Base-by-base conservation (phyloP, 2,329 filamentous ascomycete species). In the Penicillium hordei region DNA sequence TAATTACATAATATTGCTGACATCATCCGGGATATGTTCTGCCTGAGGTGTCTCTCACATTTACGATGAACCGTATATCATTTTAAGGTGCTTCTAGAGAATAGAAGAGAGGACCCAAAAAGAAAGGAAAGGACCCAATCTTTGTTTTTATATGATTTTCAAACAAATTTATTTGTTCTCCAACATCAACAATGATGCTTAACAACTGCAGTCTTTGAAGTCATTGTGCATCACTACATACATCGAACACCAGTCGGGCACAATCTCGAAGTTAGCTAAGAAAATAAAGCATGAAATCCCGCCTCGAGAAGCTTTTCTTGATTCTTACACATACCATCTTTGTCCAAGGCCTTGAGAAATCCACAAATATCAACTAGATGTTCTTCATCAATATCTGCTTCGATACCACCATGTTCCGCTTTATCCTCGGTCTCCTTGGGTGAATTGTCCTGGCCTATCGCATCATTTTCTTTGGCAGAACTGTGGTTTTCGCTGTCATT, bases 1-100 rank as follows among this genome's bases (percentile, higher is more conserved):
- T n/a, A 23, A 53, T 57, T 57, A 57, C 15, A 13, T 57, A 44
- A 57, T 5, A 3, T 1, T 1, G 27, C 49, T 48, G 55, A 57
- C 23, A 53, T 53, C 43, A 52, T 48, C 34, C 21, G 13, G 1
- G 23, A 33, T 21, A 3, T 7, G 17, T 33, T 12, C 34, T 45
- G 53, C 53, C 53, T 56, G 21, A 56, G 53, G 53, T 38, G 29
- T 52, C 23, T 13, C 1, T n/a, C 31, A 25, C 19, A 29, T 33
- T 48, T 19, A 27, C 27, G 27, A 15, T 36, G 5, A 13, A 51
- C 25, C 23, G 8, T 27, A 19, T 15, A 39, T 50, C 34, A 10
- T 27, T 49, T 21, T n/a, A 12, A 10, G 17, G 17, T 34, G 13
- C 23, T 27, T 5, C 21, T 15, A 2, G 17, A 15, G 33, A 50